These are phyloP conservation scores for Coprinopsis sp. DNA, from an alignment of 768 basidiomycete genomes.

Conservation along the genomic window DNA sequence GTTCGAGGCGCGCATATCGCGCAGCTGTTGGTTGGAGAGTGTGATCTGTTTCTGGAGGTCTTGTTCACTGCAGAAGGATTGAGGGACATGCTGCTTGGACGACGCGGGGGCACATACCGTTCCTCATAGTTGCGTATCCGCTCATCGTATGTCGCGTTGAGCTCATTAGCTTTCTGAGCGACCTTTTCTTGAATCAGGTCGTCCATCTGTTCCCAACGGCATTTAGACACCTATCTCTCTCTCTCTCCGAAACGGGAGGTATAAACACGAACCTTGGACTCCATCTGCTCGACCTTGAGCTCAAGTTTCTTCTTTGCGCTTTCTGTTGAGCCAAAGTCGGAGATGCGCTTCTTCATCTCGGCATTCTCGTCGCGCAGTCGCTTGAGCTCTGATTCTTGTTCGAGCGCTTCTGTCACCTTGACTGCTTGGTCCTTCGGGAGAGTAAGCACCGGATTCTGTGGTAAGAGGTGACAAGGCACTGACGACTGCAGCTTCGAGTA, in stretches of 20 bases:
- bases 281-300: conserved; percentile 66
- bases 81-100: background rate
- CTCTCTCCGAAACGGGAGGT: background rate
- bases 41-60: conserved; percentile 89
- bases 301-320: conserved; percentile 74
- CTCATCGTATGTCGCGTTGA: conserved; percentile 96
- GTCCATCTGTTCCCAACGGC: conserved; percentile 72
- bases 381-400: conserved; percentile 70
- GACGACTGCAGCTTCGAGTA: conserved; percentile 91
- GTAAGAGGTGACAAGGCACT: conserved; percentile 8
- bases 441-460: background rate
- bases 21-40: conserved; percentile 83
- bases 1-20: conserved; percentile 85
- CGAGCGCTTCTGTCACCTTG: conserved; percentile 75
- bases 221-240: conserved; percentile 2
- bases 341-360: conserved; percentile 66
- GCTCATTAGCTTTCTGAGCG: conserved; percentile 89
- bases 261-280: conserved; percentile 60
- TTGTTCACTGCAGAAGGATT: conserved; percentile 60
- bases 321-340: conserved; percentile 61
- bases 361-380: conserved; percentile 78
- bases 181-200: conserved; percentile 87
- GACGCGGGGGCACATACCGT: conserved; percentile 47
- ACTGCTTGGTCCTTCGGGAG: conserved; percentile 82
- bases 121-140: conserved; percentile 94